Conservation (phyloP, 306 rosid genomes). For the Pueraria montana region DNA sequence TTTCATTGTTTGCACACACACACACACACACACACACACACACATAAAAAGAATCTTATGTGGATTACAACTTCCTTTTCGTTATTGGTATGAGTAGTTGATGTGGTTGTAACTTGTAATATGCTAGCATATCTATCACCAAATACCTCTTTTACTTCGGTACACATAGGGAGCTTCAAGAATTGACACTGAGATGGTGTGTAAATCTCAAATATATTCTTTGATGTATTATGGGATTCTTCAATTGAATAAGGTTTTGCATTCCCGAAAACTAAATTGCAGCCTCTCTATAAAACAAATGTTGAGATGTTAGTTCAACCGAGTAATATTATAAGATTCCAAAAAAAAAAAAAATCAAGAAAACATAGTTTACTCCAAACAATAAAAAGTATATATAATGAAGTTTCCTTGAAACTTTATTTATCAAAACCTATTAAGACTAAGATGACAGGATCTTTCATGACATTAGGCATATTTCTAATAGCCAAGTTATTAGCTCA, state of each 20-base stretch:
- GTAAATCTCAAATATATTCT: not conserved
- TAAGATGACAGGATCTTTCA: too few species aligned
- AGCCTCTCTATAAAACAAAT: not conserved
- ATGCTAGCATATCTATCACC: too few species aligned
- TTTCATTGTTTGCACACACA: too few species aligned
- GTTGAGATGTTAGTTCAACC: not conserved
- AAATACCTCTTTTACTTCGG: constrained; percentile 30
- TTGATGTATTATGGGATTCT: not conserved
- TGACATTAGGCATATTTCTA: too few species aligned
- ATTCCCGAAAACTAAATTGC: not conserved
- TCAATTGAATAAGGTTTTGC: not conserved
- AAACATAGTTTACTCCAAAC: not conserved
- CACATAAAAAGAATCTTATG: too few species aligned
- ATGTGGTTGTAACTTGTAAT: too few species aligned
- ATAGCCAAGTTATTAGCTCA: too few species aligned
- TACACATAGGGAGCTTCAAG: not conserved
- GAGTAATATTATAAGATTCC: not conserved
- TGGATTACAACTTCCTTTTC: too few species aligned
- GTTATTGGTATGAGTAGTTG: not conserved
- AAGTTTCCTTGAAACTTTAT: too few species aligned
- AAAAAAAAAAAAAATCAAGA: not conserved
- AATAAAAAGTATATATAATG: too few species aligned
- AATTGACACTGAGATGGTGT: constrained; percentile 23
- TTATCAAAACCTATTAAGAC: too few species aligned
- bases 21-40: too few species aligned